These are phyloP conservation scores for Xylaria grammica DNA, from an alignment of 495 filamentous ascomycete genomes.

Conservation along the genomic window DNA sequence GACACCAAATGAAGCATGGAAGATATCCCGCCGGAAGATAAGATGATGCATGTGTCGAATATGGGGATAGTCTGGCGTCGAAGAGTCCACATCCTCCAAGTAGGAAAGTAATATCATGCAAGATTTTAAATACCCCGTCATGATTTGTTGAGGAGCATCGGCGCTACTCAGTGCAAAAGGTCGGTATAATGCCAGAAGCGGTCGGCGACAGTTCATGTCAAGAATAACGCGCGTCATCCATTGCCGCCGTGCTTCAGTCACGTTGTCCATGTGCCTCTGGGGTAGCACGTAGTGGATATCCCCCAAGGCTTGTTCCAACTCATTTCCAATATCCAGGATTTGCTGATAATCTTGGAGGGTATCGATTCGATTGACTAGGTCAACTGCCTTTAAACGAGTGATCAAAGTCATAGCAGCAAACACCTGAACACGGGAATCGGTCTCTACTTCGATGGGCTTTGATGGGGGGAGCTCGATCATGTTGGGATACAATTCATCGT, in stretches of 20 bases:
- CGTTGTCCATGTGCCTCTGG: constrained; percentile 29
- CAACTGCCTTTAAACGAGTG: constrained; percentile 37
- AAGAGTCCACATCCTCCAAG: constrained; percentile 42
- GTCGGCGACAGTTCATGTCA: constrained; percentile 43
- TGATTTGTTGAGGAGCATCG: constrained; percentile 40
- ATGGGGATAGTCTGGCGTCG: constrained; percentile 35
- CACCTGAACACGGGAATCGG: constrained; percentile 40
- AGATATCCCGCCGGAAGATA: constrained; percentile 41
- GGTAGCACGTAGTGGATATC: constrained; percentile 42
- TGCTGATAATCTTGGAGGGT: constrained; percentile 39
- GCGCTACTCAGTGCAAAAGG: constrained; percentile 44
- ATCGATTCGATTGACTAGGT: constrained; percentile 42
- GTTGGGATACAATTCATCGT: constrained; percentile 34
- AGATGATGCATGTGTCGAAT: constrained; percentile 41
- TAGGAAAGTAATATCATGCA: constrained; percentile 45
- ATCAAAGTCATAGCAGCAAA: constrained; percentile 42
- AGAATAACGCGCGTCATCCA: constrained; percentile 40
- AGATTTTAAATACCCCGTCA: constrained; percentile 42
- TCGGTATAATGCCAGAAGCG: constrained; percentile 44
- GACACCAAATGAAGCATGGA: constrained; percentile 43
- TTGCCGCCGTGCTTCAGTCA: constrained; percentile 32
- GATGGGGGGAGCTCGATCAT: constrained; percentile 38
- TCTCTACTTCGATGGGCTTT: constrained; percentile 42
- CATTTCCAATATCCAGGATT: constrained; percentile 42
- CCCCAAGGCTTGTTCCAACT: constrained; percentile 44